These are phyloP conservation scores for Leccinellum albellum DNA, from an alignment of 768 basidiomycete species.

Conservation along the genomic window DNA sequence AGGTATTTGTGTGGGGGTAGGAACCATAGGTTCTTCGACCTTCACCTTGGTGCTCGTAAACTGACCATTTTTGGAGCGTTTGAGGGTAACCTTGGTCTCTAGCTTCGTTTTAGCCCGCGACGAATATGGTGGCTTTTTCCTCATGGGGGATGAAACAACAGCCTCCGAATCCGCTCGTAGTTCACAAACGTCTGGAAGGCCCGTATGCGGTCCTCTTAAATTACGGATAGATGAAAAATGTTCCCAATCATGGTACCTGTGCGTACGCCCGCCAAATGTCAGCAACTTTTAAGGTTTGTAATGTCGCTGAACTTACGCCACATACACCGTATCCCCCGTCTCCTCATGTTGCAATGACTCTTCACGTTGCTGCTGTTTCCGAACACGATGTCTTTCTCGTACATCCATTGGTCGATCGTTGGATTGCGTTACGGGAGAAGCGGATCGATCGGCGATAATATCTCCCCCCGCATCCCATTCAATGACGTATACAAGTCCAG, in stretches of 20 bases:
- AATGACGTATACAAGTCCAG: conserved; percentile 87
- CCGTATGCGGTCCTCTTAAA: conserved; percentile 76
- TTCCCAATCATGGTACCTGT: conserved; percentile 89
- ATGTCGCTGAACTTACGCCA: conserved; percentile 62
- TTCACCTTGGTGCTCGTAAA: conserved; percentile 22
- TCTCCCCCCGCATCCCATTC: conserved; percentile 70
- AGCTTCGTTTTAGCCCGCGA: conserved; percentile 29
- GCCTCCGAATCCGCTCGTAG: conserved; percentile 31
- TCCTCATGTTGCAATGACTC: conserved; percentile 19
- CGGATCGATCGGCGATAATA: conserved; percentile 24
- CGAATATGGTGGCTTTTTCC: conserved; percentile 33
- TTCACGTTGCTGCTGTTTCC: conserved; percentile 35
- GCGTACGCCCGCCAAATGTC: conserved; percentile 2
- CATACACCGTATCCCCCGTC: conserved; percentile 57
- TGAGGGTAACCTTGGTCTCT: conserved; percentile 14
- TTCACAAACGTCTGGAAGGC: conserved; percentile 64
- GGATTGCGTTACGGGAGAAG: conserved; percentile 26
- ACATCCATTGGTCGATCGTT: conserved; percentile 28
- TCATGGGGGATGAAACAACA: conserved; percentile 29
- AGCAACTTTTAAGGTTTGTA: conserved; percentile 7
- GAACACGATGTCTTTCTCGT: conserved; percentile 43
- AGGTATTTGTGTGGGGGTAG: conserved; percentile 33
- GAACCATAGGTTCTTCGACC: conserved; percentile 16
- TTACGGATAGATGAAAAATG: conserved; percentile 94
- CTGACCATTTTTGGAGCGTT: conserved; percentile 22